Evolutionary conservation across 1,139 yeast species (phyloP).

Genomic region (Eremothecium cymbalariae): DNA sequence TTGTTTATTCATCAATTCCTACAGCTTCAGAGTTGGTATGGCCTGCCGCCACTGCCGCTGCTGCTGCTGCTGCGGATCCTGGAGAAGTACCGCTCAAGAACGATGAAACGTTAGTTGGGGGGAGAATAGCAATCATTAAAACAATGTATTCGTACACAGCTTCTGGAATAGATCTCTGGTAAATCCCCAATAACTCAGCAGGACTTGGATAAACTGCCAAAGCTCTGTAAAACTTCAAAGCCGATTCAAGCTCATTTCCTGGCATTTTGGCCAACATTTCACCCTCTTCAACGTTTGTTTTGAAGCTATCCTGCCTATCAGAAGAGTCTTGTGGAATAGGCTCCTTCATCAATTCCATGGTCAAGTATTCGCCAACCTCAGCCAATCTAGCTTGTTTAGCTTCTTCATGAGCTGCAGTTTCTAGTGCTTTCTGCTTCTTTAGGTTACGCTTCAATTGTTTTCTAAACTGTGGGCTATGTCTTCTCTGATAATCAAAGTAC

Average conservation of each 20-base stretch:
- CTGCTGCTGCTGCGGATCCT: slow-evolving; percentile 17
- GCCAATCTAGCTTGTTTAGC: slow-evolving; percentile 54
- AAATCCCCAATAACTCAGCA: slow-evolving; percentile 77
- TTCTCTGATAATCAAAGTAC: slow-evolving; percentile 88
- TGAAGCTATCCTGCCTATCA: slow-evolving; percentile 62
- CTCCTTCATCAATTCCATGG: slow-evolving; percentile 53
- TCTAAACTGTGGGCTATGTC: slow-evolving; percentile 77
- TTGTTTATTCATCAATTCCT: slow-evolving; percentile 24
- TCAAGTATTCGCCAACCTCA: slow-evolving; percentile 52
- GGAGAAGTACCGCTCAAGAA: slow-evolving; percentile 45
- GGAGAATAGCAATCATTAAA: slow-evolving; percentile 81
- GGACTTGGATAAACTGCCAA: slow-evolving; percentile 91
- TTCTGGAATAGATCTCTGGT: slow-evolving; percentile 80
- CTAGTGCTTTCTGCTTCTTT: slow-evolving; percentile 49
- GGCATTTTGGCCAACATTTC: slow-evolving; percentile 58
- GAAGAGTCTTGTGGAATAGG: slow-evolving; percentile 69
- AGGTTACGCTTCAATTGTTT: slow-evolving; percentile 57
- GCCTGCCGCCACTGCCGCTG: slow-evolving; percentile 18
- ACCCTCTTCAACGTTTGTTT: slow-evolving; percentile 76
- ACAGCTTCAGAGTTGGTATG: slow-evolving; percentile 16
- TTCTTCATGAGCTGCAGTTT: slow-evolving; percentile 49
- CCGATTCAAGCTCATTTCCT: slow-evolving; percentile 65
- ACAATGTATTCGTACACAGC: slow-evolving; percentile 75
- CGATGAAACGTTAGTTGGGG: slow-evolving; percentile 72
- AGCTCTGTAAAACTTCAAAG: slow-evolving; percentile 91